A percentile compares a stretch with the other conserved stretches of the same genome.
These are phyloP conservation scores for Hirsutella minnesotensis DNA, from an alignment of 2,329 filamentous ascomycete genomes.

Conservation along the genomic window DNA sequence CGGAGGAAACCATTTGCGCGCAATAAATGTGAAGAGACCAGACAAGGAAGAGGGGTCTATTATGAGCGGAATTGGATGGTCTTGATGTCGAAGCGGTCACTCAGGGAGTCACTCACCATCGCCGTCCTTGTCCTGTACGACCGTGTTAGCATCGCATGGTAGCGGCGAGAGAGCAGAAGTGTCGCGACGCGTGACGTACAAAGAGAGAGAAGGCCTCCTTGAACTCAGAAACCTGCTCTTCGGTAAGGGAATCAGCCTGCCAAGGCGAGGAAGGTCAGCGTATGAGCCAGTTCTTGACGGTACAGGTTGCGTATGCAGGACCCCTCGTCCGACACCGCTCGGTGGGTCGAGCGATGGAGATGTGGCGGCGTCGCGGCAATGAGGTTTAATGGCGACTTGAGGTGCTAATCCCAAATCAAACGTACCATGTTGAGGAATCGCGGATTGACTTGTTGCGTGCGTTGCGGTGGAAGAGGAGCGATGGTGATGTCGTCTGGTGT, in stretches of 20 bases:
- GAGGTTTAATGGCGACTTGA: not conserved
- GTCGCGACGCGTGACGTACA: slow-evolving; percentile 47
- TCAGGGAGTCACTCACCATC: slow-evolving; percentile 57
- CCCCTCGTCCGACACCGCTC: slow-evolving; percentile 14
- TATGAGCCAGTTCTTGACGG: slow-evolving; percentile 3
- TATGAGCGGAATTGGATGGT: not conserved
- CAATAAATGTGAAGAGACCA: not conserved
- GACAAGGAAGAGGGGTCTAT: no score
- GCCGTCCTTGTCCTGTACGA: slow-evolving; percentile 72
- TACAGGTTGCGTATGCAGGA: slow-evolving; percentile 4
- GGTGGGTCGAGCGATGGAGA: not conserved
- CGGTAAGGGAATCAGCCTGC: slow-evolving; percentile 94
- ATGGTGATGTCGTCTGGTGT: slow-evolving; percentile 4
- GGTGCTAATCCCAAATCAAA: not conserved
- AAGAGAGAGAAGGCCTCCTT: slow-evolving; percentile 99
- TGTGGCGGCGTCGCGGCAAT: not conserved
- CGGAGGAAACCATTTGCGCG: not conserved
- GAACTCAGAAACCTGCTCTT: slow-evolving; percentile 99
- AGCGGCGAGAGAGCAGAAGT: not conserved
- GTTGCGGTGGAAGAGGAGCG: slow-evolving; percentile 7
- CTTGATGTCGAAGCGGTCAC: not conserved
- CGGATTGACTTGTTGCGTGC: not conserved
- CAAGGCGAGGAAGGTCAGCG: slow-evolving; percentile 6
- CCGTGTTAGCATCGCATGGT: not conserved
- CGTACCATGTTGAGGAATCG: slow-evolving; percentile 13